These are phyloP conservation scores for Mycena belliarum DNA, from an alignment of 768 basidiomycete genomes.

Conservation along the genomic window DNA sequence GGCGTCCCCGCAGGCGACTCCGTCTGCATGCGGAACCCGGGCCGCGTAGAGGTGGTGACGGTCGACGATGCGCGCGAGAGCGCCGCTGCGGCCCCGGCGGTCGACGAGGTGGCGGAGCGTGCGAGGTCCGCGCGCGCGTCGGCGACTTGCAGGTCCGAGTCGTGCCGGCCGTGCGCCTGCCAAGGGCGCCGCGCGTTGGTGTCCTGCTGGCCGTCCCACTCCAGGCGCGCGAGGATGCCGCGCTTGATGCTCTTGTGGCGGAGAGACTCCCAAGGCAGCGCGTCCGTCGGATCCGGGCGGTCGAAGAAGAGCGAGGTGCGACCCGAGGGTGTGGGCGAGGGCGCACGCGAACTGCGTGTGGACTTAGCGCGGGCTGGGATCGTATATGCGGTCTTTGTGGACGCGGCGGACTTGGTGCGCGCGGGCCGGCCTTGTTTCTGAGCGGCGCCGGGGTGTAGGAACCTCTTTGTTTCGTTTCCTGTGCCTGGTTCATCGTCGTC, in stretches of 20 bases:
- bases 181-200: conserved; percentile 18
- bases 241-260: conserved; percentile 55
- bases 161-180: conserved; percentile 17
- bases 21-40: conserved; percentile 45
- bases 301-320: conserved; percentile 23
- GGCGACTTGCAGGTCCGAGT: conserved; percentile 19
- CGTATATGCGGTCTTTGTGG: neutral
- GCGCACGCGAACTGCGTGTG: conserved; percentile 9
- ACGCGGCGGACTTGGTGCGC: conserved; percentile 10
- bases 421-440: neutral
- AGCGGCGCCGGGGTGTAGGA: conserved; percentile 19
- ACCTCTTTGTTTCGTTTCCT: conserved; percentile 15
- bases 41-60: conserved; percentile 29
- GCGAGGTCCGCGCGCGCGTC: conserved; percentile 19
- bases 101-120: conserved; percentile 11
- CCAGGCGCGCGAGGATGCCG: conserved; percentile 46
- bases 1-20: conserved; percentile 33
- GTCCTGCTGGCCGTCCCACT: conserved; percentile 32
- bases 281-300: conserved; percentile 18
- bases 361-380: conserved; percentile 13
- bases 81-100: conserved; percentile 14
- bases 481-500: conserved; percentile 2
- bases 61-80: conserved; percentile 20
- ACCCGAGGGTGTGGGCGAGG: conserved; percentile 19
- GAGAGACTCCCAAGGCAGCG: conserved; percentile 44